phyloP scores from a whole-genome alignment of 2,329 filamentous ascomycete genomes.

The Trichoderma sp. region DNA sequence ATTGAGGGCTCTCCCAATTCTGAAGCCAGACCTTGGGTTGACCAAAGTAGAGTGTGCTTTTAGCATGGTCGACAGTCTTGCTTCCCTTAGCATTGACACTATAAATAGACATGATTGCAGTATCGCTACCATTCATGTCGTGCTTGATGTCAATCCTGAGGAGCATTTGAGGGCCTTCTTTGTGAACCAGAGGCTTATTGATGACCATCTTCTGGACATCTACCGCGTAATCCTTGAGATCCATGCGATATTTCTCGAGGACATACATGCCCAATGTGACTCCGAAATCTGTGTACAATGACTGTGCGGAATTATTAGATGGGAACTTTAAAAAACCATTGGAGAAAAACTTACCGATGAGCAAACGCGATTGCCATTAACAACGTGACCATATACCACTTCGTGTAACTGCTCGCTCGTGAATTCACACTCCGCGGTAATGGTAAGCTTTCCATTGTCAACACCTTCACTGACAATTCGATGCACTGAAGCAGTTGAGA shows the following conservation, averaged over 20 bases:
- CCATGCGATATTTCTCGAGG: neutral
- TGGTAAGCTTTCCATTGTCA: conserved; percentile 38
- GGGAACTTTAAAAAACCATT: conserved; percentile 26
- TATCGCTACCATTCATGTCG: neutral
- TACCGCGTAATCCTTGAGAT: conserved; percentile 25
- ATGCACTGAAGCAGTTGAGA: conserved; percentile 12
- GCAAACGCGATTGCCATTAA: conserved; percentile 65
- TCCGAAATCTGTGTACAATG: conserved; percentile 59
- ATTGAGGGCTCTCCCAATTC: conserved; percentile 8
- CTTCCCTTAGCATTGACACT: conserved; percentile 34
- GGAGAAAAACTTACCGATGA: conserved; percentile 46
- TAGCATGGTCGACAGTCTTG: conserved; percentile 24
- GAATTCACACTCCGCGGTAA: conserved; percentile 66
- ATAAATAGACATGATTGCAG: conserved; percentile 4
- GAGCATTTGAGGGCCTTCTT: neutral
- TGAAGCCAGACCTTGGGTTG: conserved; percentile 15
- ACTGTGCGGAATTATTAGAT: conserved; percentile 20
- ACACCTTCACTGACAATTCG: neutral
- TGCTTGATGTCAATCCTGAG: conserved; percentile 1
- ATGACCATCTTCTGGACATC: conserved; percentile 48
- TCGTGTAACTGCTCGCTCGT: conserved; percentile 59
- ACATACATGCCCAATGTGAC: conserved; percentile 61
- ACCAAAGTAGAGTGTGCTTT: conserved; percentile 17
- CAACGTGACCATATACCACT: conserved; percentile 62
- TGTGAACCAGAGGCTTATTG: conserved; percentile 20